Base-by-base conservation (phyloP, 208 protist species). In the Blastocrithidia nonstop region DNA sequence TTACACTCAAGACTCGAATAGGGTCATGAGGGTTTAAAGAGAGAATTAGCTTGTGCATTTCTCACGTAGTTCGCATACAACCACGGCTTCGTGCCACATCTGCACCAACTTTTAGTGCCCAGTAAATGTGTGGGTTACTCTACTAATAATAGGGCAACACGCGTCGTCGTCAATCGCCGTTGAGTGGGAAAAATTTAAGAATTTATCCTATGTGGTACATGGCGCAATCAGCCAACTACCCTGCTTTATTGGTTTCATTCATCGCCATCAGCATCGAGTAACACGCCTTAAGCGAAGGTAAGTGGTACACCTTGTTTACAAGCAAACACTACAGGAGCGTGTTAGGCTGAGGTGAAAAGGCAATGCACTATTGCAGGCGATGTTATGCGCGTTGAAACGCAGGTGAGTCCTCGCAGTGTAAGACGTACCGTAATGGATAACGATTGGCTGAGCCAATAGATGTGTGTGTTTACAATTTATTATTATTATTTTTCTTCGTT, bases 21-120 rank as follows among this genome's bases (percentile, higher is more conserved):
- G 75, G 70, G 48, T 92, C 83, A 9, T 27, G 45, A 15, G 59
- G 46, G 64, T 88, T 75, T 25, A 92, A 74, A 6, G 83, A 92
- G 24, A 82, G 76, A 11, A 88, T 25, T 17, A 77, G 68, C 19
- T 72, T 66, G 6, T 66, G 43, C 9, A 66, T 51, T 50, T 92
- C 83, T 50, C 63, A 87, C 13, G 83, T 79, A 9, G 78, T 76
- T 23, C 62, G 57, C 19, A 68, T 64, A 38, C 78, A 86, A 26
- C 78, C 83, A 25, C 76, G 74, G 22, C 61, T 57, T 6, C 87
- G 58, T 7, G 83, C 74, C 25, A 70, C 57, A 45, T 84, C 68
- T 16, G 88, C 61, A 17, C 83, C 78, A 36, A 50, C 54, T 31
- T 61, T 56, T 19, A 92, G 43, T 19, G 66, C 49, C 28, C 66